Base-by-base conservation (phyloP, 257 asterid species). In the Ballota nigra region DNA sequence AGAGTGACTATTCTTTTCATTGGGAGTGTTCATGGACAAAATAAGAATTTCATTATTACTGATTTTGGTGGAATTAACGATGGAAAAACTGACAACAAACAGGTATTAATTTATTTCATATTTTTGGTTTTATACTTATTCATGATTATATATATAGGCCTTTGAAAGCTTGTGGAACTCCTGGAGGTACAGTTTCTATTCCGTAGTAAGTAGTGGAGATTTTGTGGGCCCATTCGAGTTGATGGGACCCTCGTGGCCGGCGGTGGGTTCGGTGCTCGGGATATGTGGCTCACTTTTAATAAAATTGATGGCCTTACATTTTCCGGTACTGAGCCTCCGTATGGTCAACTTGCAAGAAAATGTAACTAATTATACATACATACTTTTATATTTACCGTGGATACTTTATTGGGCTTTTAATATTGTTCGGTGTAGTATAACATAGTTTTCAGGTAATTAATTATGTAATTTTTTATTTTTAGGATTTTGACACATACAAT, bases 171-270 rank as follows among this genome's bases (percentile, higher is more conserved):
- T 89, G 96, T 62, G 15, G 40, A 29, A 72, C 71, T 47, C 57
- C 11, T 0, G 88, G 82, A 13, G 75, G 87, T 31, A 57, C 63
- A 6, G 28, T 89, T 16, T 6, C 53, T n/a, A 77, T 89, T 10
- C 91, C 95, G 1, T 72, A 31, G 18, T 89, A 66, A 65, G 76
- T 1, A 18, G 79, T 2, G 76, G 77, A 12, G 57, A 55, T 11
- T 83, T 89, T 20, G 3, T n/a, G 2, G 96, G 96, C 2, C 90
- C 95, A 4, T 89, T 92, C 45, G 20, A 8, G 1, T 72, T 6
- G 68, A 55, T 16, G 91, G 86, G 31, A 71, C 66, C 8, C 8
- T 84, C 0, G 26, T 29, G 2, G 88, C 91, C 2, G 0, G 0
- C 11, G 9, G 12, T 4, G 9, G 2, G 10, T 2, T 8, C 45